phyloP scores from a whole-genome alignment of 495 filamentous ascomycete genomes.

The Thermothielavioides terrestris region DNA sequence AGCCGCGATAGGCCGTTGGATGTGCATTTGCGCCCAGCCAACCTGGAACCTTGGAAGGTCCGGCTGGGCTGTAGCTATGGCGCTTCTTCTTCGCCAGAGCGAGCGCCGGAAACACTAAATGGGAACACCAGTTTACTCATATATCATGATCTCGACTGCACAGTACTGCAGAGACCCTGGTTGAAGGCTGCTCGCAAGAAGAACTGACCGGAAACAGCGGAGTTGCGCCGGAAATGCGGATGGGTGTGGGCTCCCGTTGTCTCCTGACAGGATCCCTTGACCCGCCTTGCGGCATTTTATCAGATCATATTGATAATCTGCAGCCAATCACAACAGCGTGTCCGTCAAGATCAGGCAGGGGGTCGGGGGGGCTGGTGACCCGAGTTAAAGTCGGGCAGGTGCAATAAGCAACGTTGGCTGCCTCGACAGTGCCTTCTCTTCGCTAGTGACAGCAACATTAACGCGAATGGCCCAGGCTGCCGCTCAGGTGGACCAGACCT shows the following conservation, averaged over 20 bases:
- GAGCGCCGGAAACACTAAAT: too few species aligned
- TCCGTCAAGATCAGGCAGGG: background rate
- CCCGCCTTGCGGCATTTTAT: slow-evolving; percentile 9
- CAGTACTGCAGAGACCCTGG: background rate
- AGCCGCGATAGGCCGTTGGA: too few species aligned
- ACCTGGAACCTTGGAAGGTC: too few species aligned
- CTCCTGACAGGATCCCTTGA: background rate
- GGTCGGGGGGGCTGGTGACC: background rate
- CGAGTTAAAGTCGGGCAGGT: too few species aligned
- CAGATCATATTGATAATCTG: slow-evolving; percentile 28
- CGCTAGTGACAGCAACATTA: too few species aligned
- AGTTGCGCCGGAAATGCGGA: background rate
- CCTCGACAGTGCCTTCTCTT: too few species aligned
- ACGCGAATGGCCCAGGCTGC: too few species aligned
- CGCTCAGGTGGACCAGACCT: background rate
- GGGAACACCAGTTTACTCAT: too few species aligned
- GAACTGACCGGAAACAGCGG: background rate
- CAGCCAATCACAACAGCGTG: slow-evolving; percentile 10
- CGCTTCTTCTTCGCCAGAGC: too few species aligned
- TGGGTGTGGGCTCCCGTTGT: background rate
- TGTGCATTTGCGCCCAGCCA: too few species aligned
- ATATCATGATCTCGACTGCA: too few species aligned
- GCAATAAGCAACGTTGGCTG: background rate
- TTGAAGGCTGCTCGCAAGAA: background rate
- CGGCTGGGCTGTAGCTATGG: too few species aligned